These are phyloP conservation scores for Lenwebbia sp. DNA, from an alignment of 345 rosid genomes.

Conservation along the genomic window DNA sequence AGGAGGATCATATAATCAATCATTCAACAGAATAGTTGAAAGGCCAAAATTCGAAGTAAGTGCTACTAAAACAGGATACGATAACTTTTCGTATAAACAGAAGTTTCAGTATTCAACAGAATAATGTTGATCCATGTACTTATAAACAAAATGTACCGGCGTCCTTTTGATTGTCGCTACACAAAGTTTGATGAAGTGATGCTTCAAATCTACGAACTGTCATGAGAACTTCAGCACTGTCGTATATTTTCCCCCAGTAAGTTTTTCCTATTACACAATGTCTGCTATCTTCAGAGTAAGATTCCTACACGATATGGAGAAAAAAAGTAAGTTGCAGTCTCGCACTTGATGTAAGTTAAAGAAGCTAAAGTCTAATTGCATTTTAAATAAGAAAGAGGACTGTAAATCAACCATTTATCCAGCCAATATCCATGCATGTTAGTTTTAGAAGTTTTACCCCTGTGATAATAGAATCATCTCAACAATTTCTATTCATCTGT, in stretches of 20 bases:
- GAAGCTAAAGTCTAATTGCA: not conserved
- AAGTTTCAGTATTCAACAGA: not conserved
- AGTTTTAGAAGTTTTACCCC: not conserved
- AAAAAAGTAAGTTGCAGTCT: not conserved
- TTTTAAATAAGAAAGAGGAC: not conserved
- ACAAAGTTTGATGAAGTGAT: not conserved
- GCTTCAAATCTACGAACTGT: not conserved
- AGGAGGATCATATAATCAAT: not conserved
- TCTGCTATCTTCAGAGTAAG: not conserved
- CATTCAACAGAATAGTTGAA: not conserved
- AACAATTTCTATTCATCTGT: not conserved
- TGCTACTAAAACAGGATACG: not conserved
- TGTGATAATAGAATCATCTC: not conserved
- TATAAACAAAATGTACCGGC: not conserved
- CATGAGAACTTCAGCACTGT: not conserved
- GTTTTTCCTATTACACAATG: not conserved
- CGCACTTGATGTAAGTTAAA: not conserved
- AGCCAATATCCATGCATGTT: not conserved
- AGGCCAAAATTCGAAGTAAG: not conserved
- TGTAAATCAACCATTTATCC: not conserved
- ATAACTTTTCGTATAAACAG: not conserved
- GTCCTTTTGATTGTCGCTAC: not conserved
- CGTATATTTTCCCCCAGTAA: not conserved
- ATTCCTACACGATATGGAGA: not conserved
- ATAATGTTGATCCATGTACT: not conserved